Percentiles rank a stretch among this genome's conserved stretches.
These are phyloP conservation scores for Cucurbita ficifolia DNA, from an alignment of 306 rosid genomes.

Conservation along the genomic window DNA sequence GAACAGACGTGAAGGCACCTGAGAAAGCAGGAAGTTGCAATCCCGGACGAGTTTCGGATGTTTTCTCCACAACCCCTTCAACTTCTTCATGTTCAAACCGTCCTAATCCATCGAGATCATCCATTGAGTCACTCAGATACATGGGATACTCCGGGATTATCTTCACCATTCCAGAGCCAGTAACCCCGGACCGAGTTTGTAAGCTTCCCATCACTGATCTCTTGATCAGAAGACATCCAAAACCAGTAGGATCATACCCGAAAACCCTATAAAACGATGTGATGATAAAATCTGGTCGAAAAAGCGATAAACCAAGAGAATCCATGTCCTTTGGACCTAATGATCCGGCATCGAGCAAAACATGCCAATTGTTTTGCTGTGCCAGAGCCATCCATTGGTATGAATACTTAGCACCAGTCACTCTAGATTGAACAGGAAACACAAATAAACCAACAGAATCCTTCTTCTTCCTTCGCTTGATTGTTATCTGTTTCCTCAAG, in stretches of 20 bases:
- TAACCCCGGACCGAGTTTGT: slow-evolving; percentile 75
- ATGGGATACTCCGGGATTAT: slow-evolving; percentile 77
- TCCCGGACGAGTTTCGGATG: slow-evolving; percentile 50
- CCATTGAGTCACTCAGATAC: slow-evolving; percentile 78
- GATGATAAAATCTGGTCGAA: slow-evolving; percentile 86
- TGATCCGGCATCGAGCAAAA: slow-evolving; percentile 90
- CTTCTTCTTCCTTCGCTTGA: slow-evolving; percentile 27
- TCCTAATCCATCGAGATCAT: slow-evolving; percentile 54
- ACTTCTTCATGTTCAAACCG: slow-evolving; percentile 49
- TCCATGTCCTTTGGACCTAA: slow-evolving; percentile 99
- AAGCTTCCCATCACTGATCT: slow-evolving; percentile 84
- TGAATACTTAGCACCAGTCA: slow-evolving; percentile 26
- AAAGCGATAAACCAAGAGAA: slow-evolving; percentile 84
- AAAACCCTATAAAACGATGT: slow-evolving; percentile 95
- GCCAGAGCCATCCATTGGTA: slow-evolving; percentile 99
- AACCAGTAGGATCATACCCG: slow-evolving; percentile 91
- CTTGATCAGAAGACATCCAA: slow-evolving; percentile 90
- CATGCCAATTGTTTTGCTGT: slow-evolving; percentile 98
- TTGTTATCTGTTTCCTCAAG: slow-evolving; percentile 77
- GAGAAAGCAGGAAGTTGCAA: slow-evolving; percentile 85
- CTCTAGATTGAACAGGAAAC: slow-evolving; percentile 28
- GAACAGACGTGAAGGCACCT: slow-evolving; percentile 77
- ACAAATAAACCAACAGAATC: slow-evolving; percentile 22
- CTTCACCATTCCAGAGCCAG: slow-evolving; percentile 98
- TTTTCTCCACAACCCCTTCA: slow-evolving; percentile 29